Percentiles rank a stretch among this genome's conserved stretches.
Conservation (phyloP, 495 filamentous ascomycete species). For the Neurospora sp. region DNA sequence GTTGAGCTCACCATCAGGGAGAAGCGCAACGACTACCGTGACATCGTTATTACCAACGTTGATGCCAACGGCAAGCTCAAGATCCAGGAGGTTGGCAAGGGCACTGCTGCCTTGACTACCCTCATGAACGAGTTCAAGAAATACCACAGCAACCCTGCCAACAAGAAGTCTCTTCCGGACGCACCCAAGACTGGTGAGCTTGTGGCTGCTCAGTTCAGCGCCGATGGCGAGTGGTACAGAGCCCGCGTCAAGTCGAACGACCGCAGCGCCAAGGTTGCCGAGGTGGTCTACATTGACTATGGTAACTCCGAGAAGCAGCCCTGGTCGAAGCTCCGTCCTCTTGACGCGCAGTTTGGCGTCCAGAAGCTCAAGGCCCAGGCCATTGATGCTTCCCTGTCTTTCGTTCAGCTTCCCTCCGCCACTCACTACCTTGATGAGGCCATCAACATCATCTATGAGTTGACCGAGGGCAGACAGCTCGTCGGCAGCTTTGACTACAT, state of each 20-base stretch:
- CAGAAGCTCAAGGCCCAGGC: constrained; percentile 81
- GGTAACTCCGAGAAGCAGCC: constrained; percentile 84
- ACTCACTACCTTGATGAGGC: constrained; percentile 74
- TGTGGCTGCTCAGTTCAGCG: constrained; percentile 79
- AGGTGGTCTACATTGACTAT: constrained; percentile 92
- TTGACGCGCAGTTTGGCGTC: constrained; percentile 63
- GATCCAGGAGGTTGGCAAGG: constrained; percentile 75
- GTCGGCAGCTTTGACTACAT: constrained; percentile 84
- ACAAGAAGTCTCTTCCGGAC: constrained; percentile 57
- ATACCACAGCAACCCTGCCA: constrained; percentile 70
- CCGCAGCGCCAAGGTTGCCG: constrained; percentile 73
- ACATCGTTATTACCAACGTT: constrained; percentile 83
- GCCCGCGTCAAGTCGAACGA: constrained; percentile 86
- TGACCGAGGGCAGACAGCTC: constrained; percentile 57
- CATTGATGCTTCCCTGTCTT: constrained; percentile 74
- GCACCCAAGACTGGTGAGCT: constrained; percentile 85
- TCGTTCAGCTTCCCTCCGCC: constrained; percentile 72
- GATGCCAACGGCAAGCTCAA: constrained; percentile 69
- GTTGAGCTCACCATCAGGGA: constrained; percentile 38
- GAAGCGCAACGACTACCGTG: constrained; percentile 74
- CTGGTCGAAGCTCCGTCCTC: constrained; percentile 70
- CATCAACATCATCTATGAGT: constrained; percentile 55
- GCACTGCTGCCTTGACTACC: constrained; percentile 68
- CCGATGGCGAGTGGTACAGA: constrained; percentile 89
- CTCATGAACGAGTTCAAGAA: constrained; percentile 81